Percentiles rank a stretch among this genome's conserved stretches.
Evolutionary conservation across 352 stramenopile species (phyloP).

Genomic region (Thalassiosira allenii): DNA sequence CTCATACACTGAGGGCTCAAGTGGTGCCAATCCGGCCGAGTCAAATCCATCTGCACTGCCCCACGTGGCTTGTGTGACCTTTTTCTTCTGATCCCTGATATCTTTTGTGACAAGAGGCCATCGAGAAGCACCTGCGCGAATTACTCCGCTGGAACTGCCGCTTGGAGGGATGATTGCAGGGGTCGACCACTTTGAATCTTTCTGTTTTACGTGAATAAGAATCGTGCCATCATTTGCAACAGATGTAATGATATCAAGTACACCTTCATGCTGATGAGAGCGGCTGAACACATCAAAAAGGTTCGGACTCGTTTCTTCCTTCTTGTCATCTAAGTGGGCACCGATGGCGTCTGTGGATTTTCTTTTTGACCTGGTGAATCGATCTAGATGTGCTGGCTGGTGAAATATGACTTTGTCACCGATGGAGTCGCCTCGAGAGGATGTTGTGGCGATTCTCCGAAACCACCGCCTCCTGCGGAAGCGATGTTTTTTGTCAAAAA

Average conservation of each 20-base stretch:
- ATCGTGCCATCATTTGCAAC: slow-evolving; percentile 59
- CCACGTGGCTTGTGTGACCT: slow-evolving; percentile 13
- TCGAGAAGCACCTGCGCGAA: slow-evolving; percentile 58
- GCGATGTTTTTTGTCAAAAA: slow-evolving; percentile 65
- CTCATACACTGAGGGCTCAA: slow-evolving; percentile 66
- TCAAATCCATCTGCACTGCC: neutral
- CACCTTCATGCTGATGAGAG: slow-evolving; percentile 29
- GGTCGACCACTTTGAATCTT: slow-evolving; percentile 68
- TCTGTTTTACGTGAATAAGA: slow-evolving; percentile 41
- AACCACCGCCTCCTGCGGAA: slow-evolving; percentile 73
- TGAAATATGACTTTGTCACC: slow-evolving; percentile 61
- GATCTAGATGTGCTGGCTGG: slow-evolving; percentile 58
- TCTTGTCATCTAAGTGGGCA: slow-evolving; percentile 35
- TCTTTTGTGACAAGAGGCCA: slow-evolving; percentile 68
- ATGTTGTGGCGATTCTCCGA: slow-evolving; percentile 45
- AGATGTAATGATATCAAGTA: slow-evolving; percentile 51
- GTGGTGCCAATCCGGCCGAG: slow-evolving; percentile 19
- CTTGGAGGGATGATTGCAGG: slow-evolving; percentile 63
- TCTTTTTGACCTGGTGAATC: slow-evolving; percentile 50
- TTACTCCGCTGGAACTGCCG: slow-evolving; percentile 65
- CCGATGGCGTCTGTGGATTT: slow-evolving; percentile 51
- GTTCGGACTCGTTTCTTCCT: slow-evolving; percentile 4
- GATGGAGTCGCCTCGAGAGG: slow-evolving; percentile 10
- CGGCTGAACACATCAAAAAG: slow-evolving; percentile 53
- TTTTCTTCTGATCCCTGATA: slow-evolving; percentile 6